Conservation (phyloP, 495 filamentous ascomycete species). For the Aspergillus coremiiformis region DNA sequence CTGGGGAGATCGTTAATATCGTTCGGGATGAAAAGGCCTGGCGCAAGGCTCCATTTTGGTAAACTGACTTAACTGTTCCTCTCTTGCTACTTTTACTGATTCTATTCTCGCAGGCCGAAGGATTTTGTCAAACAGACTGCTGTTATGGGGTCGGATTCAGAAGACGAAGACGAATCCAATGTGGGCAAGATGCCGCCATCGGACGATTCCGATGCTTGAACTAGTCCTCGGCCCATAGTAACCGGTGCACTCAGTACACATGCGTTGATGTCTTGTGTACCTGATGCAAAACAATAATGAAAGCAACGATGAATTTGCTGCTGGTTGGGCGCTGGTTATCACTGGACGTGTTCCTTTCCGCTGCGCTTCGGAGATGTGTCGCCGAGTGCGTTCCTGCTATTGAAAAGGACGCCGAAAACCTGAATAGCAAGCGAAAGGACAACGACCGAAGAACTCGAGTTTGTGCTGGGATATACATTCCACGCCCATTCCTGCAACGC, state of each 20-base stretch:
- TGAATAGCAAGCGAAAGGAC: conserved; percentile 61
- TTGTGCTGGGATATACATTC: conserved; percentile 93
- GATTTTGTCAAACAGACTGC: conserved; percentile 61
- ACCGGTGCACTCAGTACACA: neutral
- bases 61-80: conserved; percentile 16
- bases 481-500: conserved; percentile 88
- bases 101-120: conserved; percentile 55
- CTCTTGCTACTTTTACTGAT: conserved; percentile 9
- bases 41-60: conserved; percentile 91
- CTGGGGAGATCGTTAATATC: conserved; percentile 87
- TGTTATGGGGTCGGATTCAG: conserved; percentile 25
- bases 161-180: conserved; percentile 68
- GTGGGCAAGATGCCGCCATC: conserved; percentile 77
- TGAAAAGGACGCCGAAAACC: conserved; percentile 41
- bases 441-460: conserved; percentile 67
- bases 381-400: conserved; percentile 16
- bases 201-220: conserved; percentile 45
- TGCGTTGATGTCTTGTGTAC: neutral
- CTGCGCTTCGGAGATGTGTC: conserved; percentile 6
- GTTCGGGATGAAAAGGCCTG: conserved; percentile 86
- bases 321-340: neutral
- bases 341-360: conserved; percentile 20
- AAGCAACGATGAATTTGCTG: neutral
- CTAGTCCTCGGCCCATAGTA: neutral
- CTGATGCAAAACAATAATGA: neutral